Evolutionary conservation across 1,284 basidiomycete species (phyloP).

Genomic region (Cryptococcus wingfieldii): DNA sequence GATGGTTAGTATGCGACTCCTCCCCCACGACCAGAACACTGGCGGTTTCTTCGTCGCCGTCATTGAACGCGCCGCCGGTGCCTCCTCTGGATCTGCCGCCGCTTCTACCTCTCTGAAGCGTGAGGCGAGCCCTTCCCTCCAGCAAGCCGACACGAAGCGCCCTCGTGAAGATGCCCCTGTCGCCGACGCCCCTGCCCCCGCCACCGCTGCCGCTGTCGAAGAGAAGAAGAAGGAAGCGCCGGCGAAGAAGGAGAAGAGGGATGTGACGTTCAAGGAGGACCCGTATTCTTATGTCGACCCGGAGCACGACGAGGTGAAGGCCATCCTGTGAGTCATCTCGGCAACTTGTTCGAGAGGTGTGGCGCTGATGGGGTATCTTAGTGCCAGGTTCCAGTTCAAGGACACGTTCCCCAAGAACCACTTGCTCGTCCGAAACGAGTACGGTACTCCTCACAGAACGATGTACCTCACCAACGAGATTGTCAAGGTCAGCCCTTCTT

Average conservation of each 20-base stretch:
- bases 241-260: conserved; percentile 47
- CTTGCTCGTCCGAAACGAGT: conserved; percentile 84
- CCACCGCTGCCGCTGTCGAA: conserved; percentile 1
- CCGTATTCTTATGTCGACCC: conserved; percentile 77
- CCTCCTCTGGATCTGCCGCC: not conserved
- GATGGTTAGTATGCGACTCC: conserved; percentile 67
- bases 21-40: conserved; percentile 94
- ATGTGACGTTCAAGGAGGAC: conserved; percentile 73
- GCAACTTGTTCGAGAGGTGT: not conserved
- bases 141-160: conserved; percentile 20
- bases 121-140: conserved; percentile 4
- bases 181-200: not conserved
- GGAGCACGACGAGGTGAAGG: conserved; percentile 64
- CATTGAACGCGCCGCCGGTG: conserved; percentile 56
- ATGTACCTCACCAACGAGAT: conserved; percentile 85
- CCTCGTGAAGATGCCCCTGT: conserved; percentile 37
- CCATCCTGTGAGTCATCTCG: conserved; percentile 37
- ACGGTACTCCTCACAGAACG: conserved; percentile 69
- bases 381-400: conserved; percentile 68
- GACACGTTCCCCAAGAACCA: conserved; percentile 57
- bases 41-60: conserved; percentile 97
- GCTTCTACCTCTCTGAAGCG: conserved; percentile 6
- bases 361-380: conserved; percentile 32
- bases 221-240: conserved; percentile 8
- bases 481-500: conserved; percentile 55